Percentiles rank a stretch among this genome's conserved stretches.
phyloP scores from a whole-genome alignment of 768 basidiomycete species.

The Crassisporium funariophilum region DNA sequence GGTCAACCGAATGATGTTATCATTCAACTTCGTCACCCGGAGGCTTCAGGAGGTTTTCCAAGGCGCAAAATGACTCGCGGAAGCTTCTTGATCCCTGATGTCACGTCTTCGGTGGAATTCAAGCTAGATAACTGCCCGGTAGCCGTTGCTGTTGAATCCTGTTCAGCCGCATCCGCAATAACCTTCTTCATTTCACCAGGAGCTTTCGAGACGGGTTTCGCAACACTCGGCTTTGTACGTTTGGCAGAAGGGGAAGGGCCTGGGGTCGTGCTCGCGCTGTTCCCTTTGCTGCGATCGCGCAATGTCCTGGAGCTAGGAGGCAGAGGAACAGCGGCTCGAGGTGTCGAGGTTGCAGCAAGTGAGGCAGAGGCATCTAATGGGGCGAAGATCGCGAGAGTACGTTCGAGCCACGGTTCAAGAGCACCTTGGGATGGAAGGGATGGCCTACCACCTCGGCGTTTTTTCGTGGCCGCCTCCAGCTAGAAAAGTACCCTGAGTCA shows the following conservation, averaged over 20 bases:
- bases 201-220: conserved; percentile 6
- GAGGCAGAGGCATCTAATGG: conserved; percentile 39
- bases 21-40: no score
- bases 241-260: conserved; percentile 20
- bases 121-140: conserved; percentile 18
- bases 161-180: conserved; percentile 2
- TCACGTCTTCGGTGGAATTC: conserved; percentile 16
- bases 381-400: conserved; percentile 51
- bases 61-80: conserved; percentile 61
- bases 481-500: conserved; percentile 23
- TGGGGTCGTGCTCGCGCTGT: conserved; percentile 19
- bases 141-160: conserved; percentile 3
- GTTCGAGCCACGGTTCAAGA: conserved; percentile 59
- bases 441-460: conserved; percentile 52
- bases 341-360: conserved; percentile 19
- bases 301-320: conserved; percentile 48
- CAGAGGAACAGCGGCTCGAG: conserved; percentile 21
- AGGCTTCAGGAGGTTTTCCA: conserved; percentile 39
- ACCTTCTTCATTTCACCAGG: conserved; percentile 1
- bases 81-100: conserved; percentile 41
- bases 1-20: no score
- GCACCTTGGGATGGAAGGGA: conserved; percentile 35
- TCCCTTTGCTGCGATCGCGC: conserved; percentile 54
- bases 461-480: conserved; percentile 70
- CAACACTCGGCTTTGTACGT: conserved; percentile 2